Conservation (phyloP, 768 basidiomycete species). For the Tubosaeta sp. region DNA sequence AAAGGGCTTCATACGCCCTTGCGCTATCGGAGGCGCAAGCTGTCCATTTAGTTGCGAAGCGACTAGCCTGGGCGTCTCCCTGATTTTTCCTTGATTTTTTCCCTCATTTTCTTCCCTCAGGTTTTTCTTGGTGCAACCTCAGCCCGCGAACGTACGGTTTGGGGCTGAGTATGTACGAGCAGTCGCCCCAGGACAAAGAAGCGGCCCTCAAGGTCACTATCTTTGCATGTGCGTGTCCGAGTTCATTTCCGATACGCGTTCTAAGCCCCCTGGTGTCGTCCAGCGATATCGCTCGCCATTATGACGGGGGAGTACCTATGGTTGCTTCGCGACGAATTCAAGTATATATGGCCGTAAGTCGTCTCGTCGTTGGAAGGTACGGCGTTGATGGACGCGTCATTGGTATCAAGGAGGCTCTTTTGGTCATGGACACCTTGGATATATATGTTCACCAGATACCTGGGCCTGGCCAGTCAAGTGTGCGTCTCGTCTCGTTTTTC, state of each 20-base stretch:
- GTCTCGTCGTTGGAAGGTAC: no score
- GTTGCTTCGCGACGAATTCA: slow-evolving; percentile 9
- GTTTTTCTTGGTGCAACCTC: neutral
- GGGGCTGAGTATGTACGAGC: neutral
- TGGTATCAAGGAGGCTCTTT: slow-evolving; percentile 5
- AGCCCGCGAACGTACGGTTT: neutral
- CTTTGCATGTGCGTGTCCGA: neutral
- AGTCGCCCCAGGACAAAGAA: neutral
- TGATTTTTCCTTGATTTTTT: neutral
- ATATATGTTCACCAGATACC: slow-evolving; percentile 15
- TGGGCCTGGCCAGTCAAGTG: slow-evolving; percentile 18
- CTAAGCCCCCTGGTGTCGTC: neutral
- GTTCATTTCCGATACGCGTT: neutral
- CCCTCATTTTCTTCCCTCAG: no score
- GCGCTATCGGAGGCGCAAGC: neutral
- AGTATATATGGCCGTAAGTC: slow-evolving; percentile 20
- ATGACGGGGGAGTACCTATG: slow-evolving; percentile 15
- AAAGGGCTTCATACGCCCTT: neutral
- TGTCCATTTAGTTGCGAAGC: neutral
- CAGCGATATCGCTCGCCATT: slow-evolving; percentile 1
- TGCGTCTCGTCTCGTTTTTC: slow-evolving; percentile 1
- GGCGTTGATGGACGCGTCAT: neutral
- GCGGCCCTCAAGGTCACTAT: neutral
- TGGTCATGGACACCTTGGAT: slow-evolving; percentile 5
- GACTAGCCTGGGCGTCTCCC: neutral